A percentile compares a stretch with the other conserved stretches of the same genome.
phyloP scores from a whole-genome alignment of 441 rosid genomes.

The Theobroma grandiflorum region DNA sequence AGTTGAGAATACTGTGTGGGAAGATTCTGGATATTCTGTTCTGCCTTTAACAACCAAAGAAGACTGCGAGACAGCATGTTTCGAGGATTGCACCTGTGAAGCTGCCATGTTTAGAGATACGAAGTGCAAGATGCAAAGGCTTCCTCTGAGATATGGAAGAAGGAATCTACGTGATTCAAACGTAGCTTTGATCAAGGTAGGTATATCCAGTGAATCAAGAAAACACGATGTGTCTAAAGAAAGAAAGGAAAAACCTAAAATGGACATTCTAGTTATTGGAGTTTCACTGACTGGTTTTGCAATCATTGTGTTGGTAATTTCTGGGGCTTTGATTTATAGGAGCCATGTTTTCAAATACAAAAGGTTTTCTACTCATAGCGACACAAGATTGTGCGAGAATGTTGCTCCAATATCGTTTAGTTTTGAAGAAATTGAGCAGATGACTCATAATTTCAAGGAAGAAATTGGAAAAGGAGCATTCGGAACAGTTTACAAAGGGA shows the following conservation, averaged over 20 bases:
- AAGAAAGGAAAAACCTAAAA: not conserved
- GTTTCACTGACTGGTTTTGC: not conserved
- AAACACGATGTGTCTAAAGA: not conserved
- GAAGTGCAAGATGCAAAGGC: not conserved
- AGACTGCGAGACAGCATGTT: not conserved
- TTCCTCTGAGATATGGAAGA: slow-evolving; percentile 16
- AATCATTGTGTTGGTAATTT: not conserved
- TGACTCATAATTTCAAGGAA: not conserved
- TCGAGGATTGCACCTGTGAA: not conserved
- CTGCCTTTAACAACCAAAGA: not conserved
- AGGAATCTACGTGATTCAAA: not conserved
- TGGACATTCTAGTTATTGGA: slow-evolving; percentile 1
- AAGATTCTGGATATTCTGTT: not conserved
- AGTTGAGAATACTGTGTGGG: not conserved
- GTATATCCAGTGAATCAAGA: not conserved
- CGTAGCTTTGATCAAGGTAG: slow-evolving; percentile 39
- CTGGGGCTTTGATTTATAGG: not conserved
- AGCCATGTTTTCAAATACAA: not conserved
- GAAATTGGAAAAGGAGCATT: slow-evolving; percentile 7
- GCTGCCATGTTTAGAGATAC: not conserved
- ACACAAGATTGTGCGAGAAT: not conserved
- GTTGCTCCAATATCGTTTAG: not conserved
- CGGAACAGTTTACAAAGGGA: slow-evolving; percentile 1
- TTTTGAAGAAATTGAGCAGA: not conserved
- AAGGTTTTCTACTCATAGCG: not conserved